These are phyloP conservation scores for Osmanthus fragrans DNA, from an alignment of 257 asterid genomes.

Conservation along the genomic window DNA sequence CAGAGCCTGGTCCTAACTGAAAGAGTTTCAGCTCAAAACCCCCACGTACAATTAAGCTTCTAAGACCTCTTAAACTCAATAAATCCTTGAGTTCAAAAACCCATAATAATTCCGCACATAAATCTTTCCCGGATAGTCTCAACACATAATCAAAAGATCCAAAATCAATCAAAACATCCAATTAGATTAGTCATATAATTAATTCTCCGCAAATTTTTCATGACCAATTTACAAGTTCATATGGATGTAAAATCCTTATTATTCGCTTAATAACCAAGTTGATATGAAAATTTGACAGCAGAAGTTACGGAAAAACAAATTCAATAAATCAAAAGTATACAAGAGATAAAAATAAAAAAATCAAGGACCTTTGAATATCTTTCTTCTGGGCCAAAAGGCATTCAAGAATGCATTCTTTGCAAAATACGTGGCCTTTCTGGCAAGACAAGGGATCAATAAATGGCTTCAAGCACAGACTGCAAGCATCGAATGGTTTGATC, in stretches of 20 bases:
- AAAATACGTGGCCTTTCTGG: constrained; percentile 80
- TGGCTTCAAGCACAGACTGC: constrained; percentile 93
- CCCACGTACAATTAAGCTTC: background rate
- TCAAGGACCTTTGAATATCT: constrained; percentile 65
- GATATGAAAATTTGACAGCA: background rate
- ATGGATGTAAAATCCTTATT: background rate
- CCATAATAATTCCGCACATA: background rate
- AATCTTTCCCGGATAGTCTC: background rate
- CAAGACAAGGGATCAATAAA: constrained; percentile 84
- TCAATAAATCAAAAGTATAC: background rate
- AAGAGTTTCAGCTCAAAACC: background rate
- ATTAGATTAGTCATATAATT: background rate
- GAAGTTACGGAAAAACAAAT: background rate
- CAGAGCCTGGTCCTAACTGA: background rate
- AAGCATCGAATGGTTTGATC: constrained; percentile 87
- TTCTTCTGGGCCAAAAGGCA: constrained; percentile 90
- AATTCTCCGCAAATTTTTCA: background rate
- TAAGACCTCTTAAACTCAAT: background rate
- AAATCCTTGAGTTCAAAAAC: background rate
- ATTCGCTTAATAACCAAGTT: background rate
- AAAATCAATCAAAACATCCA: background rate
- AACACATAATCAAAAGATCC: background rate
- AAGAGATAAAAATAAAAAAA: background rate
- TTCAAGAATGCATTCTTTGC: constrained; percentile 91
- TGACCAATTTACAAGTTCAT: background rate